Evolutionary conservation across 495 filamentous ascomycete species (phyloP), one percentile per base, ranked within the genome.

Genomic region (Echria macrotheca): DNA sequence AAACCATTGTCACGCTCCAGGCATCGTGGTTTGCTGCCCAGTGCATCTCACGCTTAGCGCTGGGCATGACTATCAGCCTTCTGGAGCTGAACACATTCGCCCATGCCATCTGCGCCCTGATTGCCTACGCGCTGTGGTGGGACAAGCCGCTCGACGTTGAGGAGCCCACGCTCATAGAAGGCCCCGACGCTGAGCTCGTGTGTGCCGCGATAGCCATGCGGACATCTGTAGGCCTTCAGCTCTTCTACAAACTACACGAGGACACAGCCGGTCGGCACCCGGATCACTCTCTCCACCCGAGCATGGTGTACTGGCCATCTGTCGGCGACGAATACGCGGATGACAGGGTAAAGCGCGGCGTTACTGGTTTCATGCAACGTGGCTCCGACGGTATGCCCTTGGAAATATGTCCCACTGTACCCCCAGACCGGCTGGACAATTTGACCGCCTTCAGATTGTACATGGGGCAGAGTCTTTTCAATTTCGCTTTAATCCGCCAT

Each of bases 11-110:
- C 7, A 17, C 7, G 11, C 18, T 48, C 15, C 50, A 53, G 18
- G 46, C 52, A 0, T 32, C n/a, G 9, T 49, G 38, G 39, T 55
- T 55, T 32, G n/a, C 15, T 8, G 39, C 23, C 6, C 32, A 49
- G 7, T 28, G 28, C 31, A 31, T 55, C 4, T 32, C 39, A 5
- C 37, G 52, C 25, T 10, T 54, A 12, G 37, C 21, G 0, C 21
- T 11, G 14, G 52, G 40, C 2, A 11, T 50, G 7, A 19, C 46
- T 5, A 26, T 50, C 31, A 45, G 43, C 23, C 32, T 55, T 3
- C 33, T 55, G 14, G 52, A 50, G 40, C 45, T 55, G 17, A 55
- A 38, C 45, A 55, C 52, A 7, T 49, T 50, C 21, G 41, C 40
- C 10, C 52, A 55, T 21, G 46, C 46, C 5, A 6, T 47, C 3